Percentiles rank a stretch among this genome's conserved stretches.
phyloP scores from a whole-genome alignment of 805 yeast species.

The Saccharomycopsis schoenii region DNA sequence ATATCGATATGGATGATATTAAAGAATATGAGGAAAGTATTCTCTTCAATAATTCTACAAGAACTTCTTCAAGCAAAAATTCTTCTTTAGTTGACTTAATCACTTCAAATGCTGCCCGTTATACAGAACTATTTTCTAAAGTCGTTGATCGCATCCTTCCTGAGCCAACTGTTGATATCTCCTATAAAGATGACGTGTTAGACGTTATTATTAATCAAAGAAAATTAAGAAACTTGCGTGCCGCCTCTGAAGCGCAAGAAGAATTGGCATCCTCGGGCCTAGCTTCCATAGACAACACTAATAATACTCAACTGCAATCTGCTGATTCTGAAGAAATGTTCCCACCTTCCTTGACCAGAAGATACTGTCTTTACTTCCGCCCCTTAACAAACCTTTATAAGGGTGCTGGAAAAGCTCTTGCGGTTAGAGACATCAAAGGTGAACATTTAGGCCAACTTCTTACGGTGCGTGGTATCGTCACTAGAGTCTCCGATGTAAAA shows the following conservation, averaged over 20 bases:
- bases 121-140: conserved; percentile 63
- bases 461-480: conserved; percentile 88
- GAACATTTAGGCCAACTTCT: conserved; percentile 73
- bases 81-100: conserved; percentile 46
- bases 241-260: conserved; percentile 55
- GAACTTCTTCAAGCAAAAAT: conserved; percentile 21
- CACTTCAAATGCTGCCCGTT: conserved; percentile 66
- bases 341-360: conserved; percentile 78
- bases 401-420: conserved; percentile 44
- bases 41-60: conserved; percentile 26
- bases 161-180: conserved; percentile 67
- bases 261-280: conserved; percentile 41
- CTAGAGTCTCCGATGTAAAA: conserved; percentile 92
- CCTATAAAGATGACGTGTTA: conserved; percentile 79
- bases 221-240: conserved; percentile 66
- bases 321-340: conserved; percentile 40
- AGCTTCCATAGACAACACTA: conserved; percentile 24
- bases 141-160: conserved; percentile 81
- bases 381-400: conserved; percentile 46
- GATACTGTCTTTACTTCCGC: conserved; percentile 79
- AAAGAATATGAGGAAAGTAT: conserved; percentile 51
- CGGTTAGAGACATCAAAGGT: conserved; percentile 88
- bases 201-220: conserved; percentile 92
- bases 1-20: conserved; percentile 78
- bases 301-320: conserved; percentile 20